These are phyloP conservation scores for Zygnema circumcarinatum DNA, from an alignment of 139 green algal species.

Conservation along the genomic window DNA sequence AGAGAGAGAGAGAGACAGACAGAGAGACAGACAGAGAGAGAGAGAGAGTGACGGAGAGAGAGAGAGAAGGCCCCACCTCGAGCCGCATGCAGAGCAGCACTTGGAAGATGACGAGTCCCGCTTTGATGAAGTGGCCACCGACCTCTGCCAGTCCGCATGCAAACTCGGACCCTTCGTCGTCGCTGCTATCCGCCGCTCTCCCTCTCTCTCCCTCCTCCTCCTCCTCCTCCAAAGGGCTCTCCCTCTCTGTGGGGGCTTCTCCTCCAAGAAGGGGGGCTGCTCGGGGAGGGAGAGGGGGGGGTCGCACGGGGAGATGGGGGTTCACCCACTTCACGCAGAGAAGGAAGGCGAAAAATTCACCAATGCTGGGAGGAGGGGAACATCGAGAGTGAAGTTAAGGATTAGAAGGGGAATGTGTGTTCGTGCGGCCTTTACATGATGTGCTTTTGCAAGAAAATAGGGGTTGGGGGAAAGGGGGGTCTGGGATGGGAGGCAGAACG, in stretches of 20 bases:
- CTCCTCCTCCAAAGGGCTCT: conserved; percentile 9
- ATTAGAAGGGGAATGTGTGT: no score
- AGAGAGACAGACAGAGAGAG: neutral
- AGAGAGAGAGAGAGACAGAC: neutral
- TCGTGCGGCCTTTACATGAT: no score
- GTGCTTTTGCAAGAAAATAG: no score
- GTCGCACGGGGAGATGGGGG: neutral
- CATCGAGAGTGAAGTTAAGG: no score
- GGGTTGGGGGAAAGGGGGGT: no score
- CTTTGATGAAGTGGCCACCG: conserved; percentile 31
- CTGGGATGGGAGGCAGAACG: no score
- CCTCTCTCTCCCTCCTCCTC: neutral
- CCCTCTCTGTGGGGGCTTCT: neutral
- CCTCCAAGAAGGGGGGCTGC: neutral
- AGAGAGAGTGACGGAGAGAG: neutral
- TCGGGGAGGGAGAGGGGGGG: conserved; percentile 9
- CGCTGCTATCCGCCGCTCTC: conserved; percentile 15
- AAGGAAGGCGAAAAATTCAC: conserved; percentile 25
- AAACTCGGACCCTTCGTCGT: conserved; percentile 29
- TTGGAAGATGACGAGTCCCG: conserved; percentile 29
- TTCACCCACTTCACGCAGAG: conserved; percentile 33
- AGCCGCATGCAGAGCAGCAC: conserved; percentile 36
- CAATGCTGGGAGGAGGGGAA: conserved; percentile 10
- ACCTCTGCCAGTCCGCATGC: conserved; percentile 17
- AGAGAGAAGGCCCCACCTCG: neutral